Evolutionary conservation across 116 monocot species (phyloP), one percentile per base, ranked within the genome.

Genomic region (Trichopus zeylanicus): DNA sequence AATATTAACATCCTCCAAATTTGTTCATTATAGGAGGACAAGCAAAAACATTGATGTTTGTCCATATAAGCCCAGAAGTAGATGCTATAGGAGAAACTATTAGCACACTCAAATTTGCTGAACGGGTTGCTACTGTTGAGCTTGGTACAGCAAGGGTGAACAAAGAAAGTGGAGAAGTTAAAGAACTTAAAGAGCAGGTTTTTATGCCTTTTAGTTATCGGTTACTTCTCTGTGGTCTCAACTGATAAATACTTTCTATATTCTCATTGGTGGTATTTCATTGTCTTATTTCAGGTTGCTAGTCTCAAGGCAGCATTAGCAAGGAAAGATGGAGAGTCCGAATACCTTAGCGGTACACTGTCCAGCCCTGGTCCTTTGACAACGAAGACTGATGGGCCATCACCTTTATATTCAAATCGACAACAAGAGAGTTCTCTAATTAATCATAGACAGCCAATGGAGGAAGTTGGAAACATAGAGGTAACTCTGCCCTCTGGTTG

Each of bases 31-130:
- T 60, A 97, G 97, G 98, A 38, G 98, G 98, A 11, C 92, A 99
- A 73, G 98, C 98, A 48, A 99, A 99, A 66, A 99, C 92, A 30
- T 59, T 99, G 62, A 99, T 99, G 98, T 99, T 99, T 85, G 92
- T 99, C 33, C 98, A 99, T 59, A 76, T 99, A 67, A 99, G 92
- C 67, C 98, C 98, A 24, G 98, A 92, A 56, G 70, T 62, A 60
- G 98, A 99, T 78, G 82, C 98, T 42, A 23, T 74, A 46, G 92
- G 88, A 26, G 98, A 99, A 69, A 99, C 92, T 11, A 70, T 99
- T 29, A 88, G 98, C 73, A 99, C 98, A 13, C 80, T 99, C 23
- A 99, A 99, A 70, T 99, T 99, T 76, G 92, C 98, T 6, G 98
- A 99, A 49, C 75, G 98, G 53, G 98, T 99, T 67, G 84, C 98